These are phyloP conservation scores for Tricholoma saponaceum DNA, from an alignment of 768 basidiomycete species.

Conservation along the genomic window DNA sequence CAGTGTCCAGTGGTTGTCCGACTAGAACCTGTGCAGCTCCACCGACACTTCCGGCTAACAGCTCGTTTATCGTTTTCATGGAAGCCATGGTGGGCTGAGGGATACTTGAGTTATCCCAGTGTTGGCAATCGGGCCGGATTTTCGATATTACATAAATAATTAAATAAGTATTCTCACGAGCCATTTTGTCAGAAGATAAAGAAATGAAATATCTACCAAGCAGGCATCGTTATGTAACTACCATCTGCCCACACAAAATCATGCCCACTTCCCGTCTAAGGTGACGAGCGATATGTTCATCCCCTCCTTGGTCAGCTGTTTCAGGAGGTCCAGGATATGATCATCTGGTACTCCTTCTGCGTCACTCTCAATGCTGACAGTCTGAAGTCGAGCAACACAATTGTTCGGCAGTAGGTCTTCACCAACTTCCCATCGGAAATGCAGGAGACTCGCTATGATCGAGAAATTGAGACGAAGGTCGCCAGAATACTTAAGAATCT, in stretches of 20 bases:
- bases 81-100: constrained; percentile 16
- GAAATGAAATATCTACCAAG: too few relatives aligned
- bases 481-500: background rate
- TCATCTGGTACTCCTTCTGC: background rate
- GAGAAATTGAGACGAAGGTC: background rate
- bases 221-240: too few relatives aligned
- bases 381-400: background rate
- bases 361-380: background rate
- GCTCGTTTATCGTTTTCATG: constrained; percentile 69
- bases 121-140: too few relatives aligned
- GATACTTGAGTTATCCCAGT: too few relatives aligned
- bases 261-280: too few relatives aligned
- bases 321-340: background rate
- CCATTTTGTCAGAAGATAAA: too few relatives aligned
- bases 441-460: background rate
- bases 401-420: background rate
- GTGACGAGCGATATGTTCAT: background rate
- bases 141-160: too few relatives aligned
- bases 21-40: constrained; percentile 95
- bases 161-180: too few relatives aligned
- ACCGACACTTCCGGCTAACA: constrained; percentile 84
- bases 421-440: background rate
- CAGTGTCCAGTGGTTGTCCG: constrained; percentile 87
- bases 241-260: too few relatives aligned
- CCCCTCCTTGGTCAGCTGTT: background rate